Evolutionary conservation across 1,139 yeast species (phyloP).

Genomic region (Tardiomyces digboiensis): DNA sequence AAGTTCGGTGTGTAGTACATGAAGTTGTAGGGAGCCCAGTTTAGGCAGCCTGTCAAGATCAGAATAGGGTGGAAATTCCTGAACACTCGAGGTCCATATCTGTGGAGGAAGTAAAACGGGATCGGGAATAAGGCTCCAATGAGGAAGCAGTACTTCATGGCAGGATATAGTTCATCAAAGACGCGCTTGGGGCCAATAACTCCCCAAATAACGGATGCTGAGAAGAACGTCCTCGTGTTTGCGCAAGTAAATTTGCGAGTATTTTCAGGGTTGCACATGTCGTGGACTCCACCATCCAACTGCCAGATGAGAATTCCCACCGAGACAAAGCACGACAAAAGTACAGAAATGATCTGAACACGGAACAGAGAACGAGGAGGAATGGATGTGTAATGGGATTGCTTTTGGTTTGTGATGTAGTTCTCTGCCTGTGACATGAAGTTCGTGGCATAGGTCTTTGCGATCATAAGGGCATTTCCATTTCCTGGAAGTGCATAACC

Average conservation of each 20-base stretch:
- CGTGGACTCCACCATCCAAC: constrained; percentile 32
- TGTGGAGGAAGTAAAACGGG: constrained; percentile 33
- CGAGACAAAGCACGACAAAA: constrained; percentile 32
- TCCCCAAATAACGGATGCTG: constrained; percentile 53
- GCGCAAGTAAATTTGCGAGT: constrained; percentile 23
- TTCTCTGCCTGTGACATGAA: constrained; percentile 54
- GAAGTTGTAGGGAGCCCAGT: constrained; percentile 39
- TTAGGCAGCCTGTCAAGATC: constrained; percentile 35
- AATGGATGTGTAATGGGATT: constrained; percentile 50
- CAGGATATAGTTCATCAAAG: constrained; percentile 39
- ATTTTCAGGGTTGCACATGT: constrained; percentile 38
- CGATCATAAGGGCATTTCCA: constrained; percentile 47
- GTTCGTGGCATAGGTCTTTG: constrained; percentile 49
- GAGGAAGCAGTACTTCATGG: constrained; percentile 41
- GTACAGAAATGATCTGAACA: constrained; percentile 40
- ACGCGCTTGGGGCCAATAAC: constrained; percentile 58
- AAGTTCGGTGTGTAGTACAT: constrained; percentile 43
- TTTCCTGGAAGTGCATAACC: constrained; percentile 59
- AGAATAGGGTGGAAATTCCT: constrained; percentile 43
- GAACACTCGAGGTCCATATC: constrained; percentile 37
- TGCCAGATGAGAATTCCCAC: constrained; percentile 49
- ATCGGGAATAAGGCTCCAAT: constrained; percentile 40
- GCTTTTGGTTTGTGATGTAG: constrained; percentile 45
- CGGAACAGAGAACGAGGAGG: constrained; percentile 57
- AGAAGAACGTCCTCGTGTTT: constrained; percentile 37